Conservation (phyloP, 2,329 filamentous ascomycete genomes). For the Madurella fahalii region DNA sequence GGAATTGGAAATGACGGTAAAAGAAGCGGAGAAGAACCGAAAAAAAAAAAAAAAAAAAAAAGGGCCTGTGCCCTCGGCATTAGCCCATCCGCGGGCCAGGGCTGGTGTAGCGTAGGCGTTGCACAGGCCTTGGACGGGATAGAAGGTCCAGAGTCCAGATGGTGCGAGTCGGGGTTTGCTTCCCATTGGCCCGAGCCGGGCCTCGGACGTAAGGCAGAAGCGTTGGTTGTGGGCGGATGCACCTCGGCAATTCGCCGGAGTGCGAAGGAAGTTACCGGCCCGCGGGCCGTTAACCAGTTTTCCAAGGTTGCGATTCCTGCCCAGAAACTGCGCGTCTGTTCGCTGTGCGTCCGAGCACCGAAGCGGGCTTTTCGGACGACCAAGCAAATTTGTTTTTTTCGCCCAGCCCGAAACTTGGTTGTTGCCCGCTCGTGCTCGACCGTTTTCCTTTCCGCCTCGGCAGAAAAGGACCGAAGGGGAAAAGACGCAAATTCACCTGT, state of each 20-base stretch:
- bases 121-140: background rate
- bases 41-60: background rate
- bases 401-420: background rate
- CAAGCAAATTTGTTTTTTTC: background rate
- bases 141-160: background rate
- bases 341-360: too few relatives aligned
- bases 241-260: too few relatives aligned
- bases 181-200: too few relatives aligned
- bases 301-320: too few relatives aligned
- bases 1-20: background rate
- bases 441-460: background rate
- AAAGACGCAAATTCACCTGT: background rate
- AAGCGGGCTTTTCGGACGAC: background rate
- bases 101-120: background rate
- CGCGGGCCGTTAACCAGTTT: too few relatives aligned
- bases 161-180: background rate
- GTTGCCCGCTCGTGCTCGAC: background rate
- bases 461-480: background rate
- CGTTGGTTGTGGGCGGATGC: too few relatives aligned
- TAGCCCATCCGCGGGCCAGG: background rate
- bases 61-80: background rate
- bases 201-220: too few relatives aligned
- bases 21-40: background rate
- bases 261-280: too few relatives aligned
- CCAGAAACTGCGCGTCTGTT: too few relatives aligned